Base-by-base conservation (phyloP, 2,329 filamentous ascomycete species). In the Aspergillus latus region DNA sequence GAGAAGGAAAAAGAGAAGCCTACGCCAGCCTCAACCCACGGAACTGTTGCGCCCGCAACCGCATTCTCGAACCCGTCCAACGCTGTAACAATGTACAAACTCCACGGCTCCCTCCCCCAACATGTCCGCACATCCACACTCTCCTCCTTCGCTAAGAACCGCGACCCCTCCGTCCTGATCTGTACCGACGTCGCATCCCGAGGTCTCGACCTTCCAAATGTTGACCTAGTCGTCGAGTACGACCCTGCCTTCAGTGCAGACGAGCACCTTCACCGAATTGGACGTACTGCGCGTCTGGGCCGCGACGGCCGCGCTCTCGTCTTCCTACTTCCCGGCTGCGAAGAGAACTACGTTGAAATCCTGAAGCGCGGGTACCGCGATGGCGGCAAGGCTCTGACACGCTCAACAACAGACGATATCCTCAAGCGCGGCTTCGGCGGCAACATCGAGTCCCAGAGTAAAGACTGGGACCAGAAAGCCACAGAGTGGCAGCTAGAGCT, bases 101-200 rank as follows among this genome's bases (percentile, higher is more conserved):
- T 99, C 53, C 94, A 99, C 72, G 94, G 94, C 42, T 97, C 93
- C 2, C 83, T 99, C 0, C 86, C 89, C 2, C 94, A 99, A 71
- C 84, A 90, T 2, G 85, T 93, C 36, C 90, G 94, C 61, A 97
- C 92, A 2, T 85, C 89, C 5, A 97, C 94, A 0, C 84, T 99
- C 11, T 83, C 85, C 40, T 85, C 90, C 2, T 99, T 96, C 74
- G 83, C 88, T 2, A 82, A 82, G 42, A 88, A 86, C 69, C 84
- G 82, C 29, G 84, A 89, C 16, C 88, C 93, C 0, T 88, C 89
- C 0, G 85, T 99, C 3, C 83, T 99, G 13, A 84, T 99, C 62
- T 96, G 92, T 64, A 99, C 94, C 1, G 94, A 99, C 68, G 94
- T 99, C 50, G 91, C 94, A 10, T 94, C 94, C 16, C 90, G 94